Conservation (phyloP, 1,139 yeast genomes). For the Sporopachydermia cereana region DNA sequence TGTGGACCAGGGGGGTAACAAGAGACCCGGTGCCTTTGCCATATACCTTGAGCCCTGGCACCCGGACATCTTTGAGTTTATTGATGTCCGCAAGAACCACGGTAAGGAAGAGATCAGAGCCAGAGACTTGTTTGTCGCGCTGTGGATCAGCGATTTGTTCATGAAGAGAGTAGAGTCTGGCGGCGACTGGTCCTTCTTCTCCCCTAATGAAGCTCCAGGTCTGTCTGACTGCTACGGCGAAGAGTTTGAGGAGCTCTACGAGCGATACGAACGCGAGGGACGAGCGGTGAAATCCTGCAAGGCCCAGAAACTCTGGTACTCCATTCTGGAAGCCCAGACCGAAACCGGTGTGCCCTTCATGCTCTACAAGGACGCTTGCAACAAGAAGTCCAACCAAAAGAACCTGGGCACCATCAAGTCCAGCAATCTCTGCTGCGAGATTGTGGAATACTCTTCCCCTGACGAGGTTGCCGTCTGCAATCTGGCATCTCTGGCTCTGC, state of each 20-base stretch:
- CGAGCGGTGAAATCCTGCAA: conserved; percentile 61
- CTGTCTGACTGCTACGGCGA: conserved; percentile 71
- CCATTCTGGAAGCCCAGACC: conserved; percentile 78
- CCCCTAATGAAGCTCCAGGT: conserved; percentile 85
- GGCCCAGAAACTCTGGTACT: conserved; percentile 84
- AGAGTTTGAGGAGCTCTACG: conserved; percentile 62
- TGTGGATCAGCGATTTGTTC: conserved; percentile 84
- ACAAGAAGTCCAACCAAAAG: conserved; percentile 72
- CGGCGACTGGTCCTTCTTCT: conserved; percentile 74
- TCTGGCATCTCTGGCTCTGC: conserved; percentile 77
- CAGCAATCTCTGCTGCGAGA: conserved; percentile 83
- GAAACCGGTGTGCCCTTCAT: conserved; percentile 92
- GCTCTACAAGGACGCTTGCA: conserved; percentile 84
- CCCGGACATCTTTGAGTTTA: conserved; percentile 70
- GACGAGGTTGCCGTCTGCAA: conserved; percentile 90
- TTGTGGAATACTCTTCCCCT: conserved; percentile 78
- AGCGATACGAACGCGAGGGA: conserved; percentile 59
- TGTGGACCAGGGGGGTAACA: conserved; percentile 91
- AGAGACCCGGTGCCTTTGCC: conserved; percentile 91
- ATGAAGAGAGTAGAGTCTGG: conserved; percentile 79
- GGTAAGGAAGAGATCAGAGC: conserved; percentile 90
- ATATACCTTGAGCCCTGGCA: conserved; percentile 90
- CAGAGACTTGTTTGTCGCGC: conserved; percentile 80
- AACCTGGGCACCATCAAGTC: conserved; percentile 81
- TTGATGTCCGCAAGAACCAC: conserved; percentile 79